Evolutionary conservation across 192 early-diverging fungal species (phyloP), one percentile per base, ranked within the genome.

Genomic region (Phycomyces blakesleeanus): DNA sequence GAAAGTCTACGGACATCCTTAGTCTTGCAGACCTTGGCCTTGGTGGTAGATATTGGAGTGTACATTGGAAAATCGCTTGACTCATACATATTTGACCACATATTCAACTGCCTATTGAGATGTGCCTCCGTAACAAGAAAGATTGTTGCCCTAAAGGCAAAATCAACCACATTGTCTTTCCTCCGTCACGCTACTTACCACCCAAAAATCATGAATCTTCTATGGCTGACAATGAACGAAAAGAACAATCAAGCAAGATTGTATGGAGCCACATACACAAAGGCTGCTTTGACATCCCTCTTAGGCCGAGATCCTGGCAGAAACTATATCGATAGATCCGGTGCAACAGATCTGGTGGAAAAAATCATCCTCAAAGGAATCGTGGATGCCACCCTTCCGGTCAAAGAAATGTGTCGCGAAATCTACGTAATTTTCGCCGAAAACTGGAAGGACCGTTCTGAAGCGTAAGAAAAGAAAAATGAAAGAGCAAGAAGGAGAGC

Each of bases 341-440:
- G 74, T 18, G 64, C 67, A 2, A 58, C 59, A 3, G 74, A 76
- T 25, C 55, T 66, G 25, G 55, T 73, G 12, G 68, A 61, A 39
- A 67, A 74, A 15, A 64, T 76, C 38, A 44, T 79, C 10, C 55
- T 65, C 61, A 79, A 79, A 50, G 74, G 71, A n/a, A 18, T 79
- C 16, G 47, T 56, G 37, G 78, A 79, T 68, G 68, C 78, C 29
- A 63, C 62, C 5, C 68, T 74, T 11, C 60, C 49, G 21, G 78
- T 79, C 5, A 66, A 76, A 8, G 68, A 74, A 58, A 59, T 55
- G n/a, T 56, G 71, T 40, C 68, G 78, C 34, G 67, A 66, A 26
- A 64, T 63, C 1, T 79, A 73, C 59, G 76, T 75, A 71, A 34
- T 68, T 0, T 73, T 76, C 22, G 69, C 63, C 55, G 54, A 73